A percentile compares a stretch with the other conserved stretches of the same genome.
These are phyloP conservation scores for Cornus florida DNA, from an alignment of 148 eudicot species.

Conservation along the genomic window DNA sequence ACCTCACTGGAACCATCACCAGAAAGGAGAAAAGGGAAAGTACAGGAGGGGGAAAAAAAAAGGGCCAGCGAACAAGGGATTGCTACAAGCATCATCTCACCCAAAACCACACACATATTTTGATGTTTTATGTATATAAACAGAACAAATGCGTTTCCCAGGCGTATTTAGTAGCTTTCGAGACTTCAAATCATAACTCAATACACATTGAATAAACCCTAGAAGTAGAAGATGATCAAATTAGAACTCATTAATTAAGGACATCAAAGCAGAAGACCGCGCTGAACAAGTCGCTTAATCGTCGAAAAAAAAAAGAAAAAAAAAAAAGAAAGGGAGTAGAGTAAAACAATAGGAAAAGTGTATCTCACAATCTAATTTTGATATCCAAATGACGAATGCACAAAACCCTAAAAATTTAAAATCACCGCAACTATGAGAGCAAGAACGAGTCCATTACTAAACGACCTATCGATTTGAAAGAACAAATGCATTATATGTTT, in stretches of 20 bases:
- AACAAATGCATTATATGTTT: slow-evolving; percentile 4
- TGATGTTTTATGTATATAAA: background rate
- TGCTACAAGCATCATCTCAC: slow-evolving; percentile 2
- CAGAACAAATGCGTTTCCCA: background rate
- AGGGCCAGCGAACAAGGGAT: background rate
- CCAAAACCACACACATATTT: background rate
- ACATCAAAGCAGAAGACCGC: background rate
- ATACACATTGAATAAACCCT: slow-evolving; percentile 1
- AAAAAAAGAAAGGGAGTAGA: too few relatives aligned
- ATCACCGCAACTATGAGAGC: background rate
- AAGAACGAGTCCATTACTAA: background rate
- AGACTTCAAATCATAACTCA: background rate
- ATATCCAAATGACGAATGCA: background rate
- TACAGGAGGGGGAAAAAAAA: background rate
- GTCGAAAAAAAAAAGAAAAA: too few relatives aligned
- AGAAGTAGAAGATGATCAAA: background rate
- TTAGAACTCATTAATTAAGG: background rate
- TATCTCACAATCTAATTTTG: background rate
- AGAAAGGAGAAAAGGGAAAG: background rate
- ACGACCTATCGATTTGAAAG: background rate
- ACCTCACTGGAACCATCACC: too few relatives aligned
- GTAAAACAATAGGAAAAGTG: background rate
- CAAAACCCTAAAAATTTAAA: background rate
- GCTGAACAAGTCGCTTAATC: background rate
- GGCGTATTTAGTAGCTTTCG: background rate